Percentiles rank a stretch among this genome's conserved stretches.
phyloP scores from a whole-genome alignment of 441 rosid species.

The Erodium texanum region DNA sequence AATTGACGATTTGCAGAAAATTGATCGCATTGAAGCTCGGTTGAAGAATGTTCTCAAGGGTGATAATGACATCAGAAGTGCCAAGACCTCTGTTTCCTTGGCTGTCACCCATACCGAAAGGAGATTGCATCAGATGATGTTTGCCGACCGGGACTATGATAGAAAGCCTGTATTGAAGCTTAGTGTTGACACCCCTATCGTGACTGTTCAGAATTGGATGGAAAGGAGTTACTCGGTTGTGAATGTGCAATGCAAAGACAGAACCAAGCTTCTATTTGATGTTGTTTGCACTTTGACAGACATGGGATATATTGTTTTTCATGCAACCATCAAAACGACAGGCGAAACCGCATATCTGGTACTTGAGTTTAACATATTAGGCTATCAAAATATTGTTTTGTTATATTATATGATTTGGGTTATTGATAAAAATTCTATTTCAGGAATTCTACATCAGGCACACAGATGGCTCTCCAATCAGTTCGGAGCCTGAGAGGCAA shows the following conservation, averaged over 20 bases:
- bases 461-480: slow-evolving; percentile 80
- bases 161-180: slow-evolving; percentile 31
- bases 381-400: not conserved
- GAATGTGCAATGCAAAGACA: slow-evolving; percentile 70
- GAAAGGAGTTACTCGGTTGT: slow-evolving; percentile 80
- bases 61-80: slow-evolving; percentile 11
- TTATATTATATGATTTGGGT: not conserved
- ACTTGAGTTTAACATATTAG: not conserved
- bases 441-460: slow-evolving; percentile 86
- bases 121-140: slow-evolving; percentile 98
- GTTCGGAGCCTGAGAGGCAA: slow-evolving; percentile 82
- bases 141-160: slow-evolving; percentile 88
- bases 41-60: slow-evolving; percentile 75
- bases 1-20: slow-evolving; percentile 47
- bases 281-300: slow-evolving; percentile 84
- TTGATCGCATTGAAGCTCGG: slow-evolving; percentile 52
- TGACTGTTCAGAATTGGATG: slow-evolving; percentile 63
- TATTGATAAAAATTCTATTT: not conserved
- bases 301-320: slow-evolving; percentile 89
- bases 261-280: slow-evolving; percentile 86
- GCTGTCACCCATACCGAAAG: slow-evolving; percentile 63
- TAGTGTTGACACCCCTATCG: slow-evolving; percentile 41
- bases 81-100: slow-evolving; percentile 45
- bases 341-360: slow-evolving; percentile 83
- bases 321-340: slow-evolving; percentile 66